Percentiles rank a stretch among this genome's conserved stretches.
These are phyloP conservation scores for Aspergillus sp. DNA, from an alignment of 2,329 filamentous ascomycete genomes.

Conservation along the genomic window DNA sequence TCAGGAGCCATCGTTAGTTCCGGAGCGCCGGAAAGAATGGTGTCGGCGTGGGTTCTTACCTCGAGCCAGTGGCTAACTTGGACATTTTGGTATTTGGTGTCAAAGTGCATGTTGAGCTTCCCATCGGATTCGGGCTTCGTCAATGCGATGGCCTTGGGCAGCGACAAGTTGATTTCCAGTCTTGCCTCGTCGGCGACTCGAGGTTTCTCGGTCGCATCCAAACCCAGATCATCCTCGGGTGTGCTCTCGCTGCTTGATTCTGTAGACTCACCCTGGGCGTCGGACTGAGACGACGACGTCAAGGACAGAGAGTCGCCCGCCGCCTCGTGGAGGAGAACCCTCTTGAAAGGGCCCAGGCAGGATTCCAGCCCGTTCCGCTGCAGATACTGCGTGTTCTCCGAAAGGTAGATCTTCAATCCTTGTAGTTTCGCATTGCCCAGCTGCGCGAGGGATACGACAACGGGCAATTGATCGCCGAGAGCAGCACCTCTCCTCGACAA, in stretches of 20 bases:
- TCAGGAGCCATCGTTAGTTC: not conserved
- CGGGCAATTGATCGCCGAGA: slow-evolving; percentile 10
- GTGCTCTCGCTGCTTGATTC: slow-evolving; percentile 3
- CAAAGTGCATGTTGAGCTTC: slow-evolving; percentile 14
- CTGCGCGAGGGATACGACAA: slow-evolving; percentile 10
- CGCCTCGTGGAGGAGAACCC: slow-evolving; percentile 9
- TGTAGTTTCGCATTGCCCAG: slow-evolving; percentile 8
- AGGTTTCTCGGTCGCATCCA: not conserved
- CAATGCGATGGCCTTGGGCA: slow-evolving; percentile 10
- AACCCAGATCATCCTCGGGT: not conserved
- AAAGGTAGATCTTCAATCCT: slow-evolving; percentile 12
- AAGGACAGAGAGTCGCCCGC: slow-evolving; percentile 1
- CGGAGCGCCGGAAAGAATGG: not conserved
- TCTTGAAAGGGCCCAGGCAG: slow-evolving; percentile 12
- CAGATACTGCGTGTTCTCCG: slow-evolving; percentile 15
- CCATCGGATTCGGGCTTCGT: slow-evolving; percentile 4
- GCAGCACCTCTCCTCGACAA: slow-evolving; percentile 12
- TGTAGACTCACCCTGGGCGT: not conserved
- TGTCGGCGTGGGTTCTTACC: slow-evolving; percentile 2
- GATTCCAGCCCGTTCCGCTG: slow-evolving; percentile 10
- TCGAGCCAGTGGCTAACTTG: slow-evolving; percentile 15
- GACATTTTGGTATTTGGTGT: slow-evolving; percentile 13
- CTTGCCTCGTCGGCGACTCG: slow-evolving; percentile 1
- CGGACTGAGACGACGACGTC: not conserved
- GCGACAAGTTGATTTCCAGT: slow-evolving; percentile 8